These are phyloP conservation scores for Trypanosoma avium DNA, from an alignment of 208 protist genomes.

Conservation along the genomic window DNA sequence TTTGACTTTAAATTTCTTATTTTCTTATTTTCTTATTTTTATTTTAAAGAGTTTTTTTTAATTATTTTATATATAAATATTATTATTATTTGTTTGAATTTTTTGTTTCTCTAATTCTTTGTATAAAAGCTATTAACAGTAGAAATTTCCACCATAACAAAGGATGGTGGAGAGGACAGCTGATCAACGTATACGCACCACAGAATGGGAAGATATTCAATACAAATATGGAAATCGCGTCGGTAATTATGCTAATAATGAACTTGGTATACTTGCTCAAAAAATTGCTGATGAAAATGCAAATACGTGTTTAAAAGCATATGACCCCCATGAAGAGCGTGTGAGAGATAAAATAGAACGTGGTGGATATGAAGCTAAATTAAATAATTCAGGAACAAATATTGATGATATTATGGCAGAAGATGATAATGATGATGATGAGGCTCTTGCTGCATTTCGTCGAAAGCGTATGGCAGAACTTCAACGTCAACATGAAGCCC, in stretches of 20 bases:
- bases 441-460: conserved; percentile 64
- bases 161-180: conserved; percentile 83
- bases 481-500: conserved; percentile 40
- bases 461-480: conserved; percentile 59
- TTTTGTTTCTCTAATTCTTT: not conserved
- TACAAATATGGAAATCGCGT: conserved; percentile 89
- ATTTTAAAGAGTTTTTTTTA: too few relatives aligned
- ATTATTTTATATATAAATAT: too few relatives aligned
- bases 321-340: conserved; percentile 72
- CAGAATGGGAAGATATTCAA: conserved; percentile 92
- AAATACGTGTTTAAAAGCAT: conserved; percentile 63
- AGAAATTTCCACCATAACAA: too few relatives aligned
- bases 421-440: conserved; percentile 69
- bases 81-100: not conserved
- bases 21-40: not conserved
- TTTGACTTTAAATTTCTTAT: not conserved
- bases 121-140: not conserved
- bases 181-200: conserved; percentile 79
- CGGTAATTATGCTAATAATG: conserved; percentile 82
- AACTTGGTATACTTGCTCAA: conserved; percentile 80
- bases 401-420: conserved; percentile 21
- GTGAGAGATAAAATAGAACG: conserved; percentile 68
- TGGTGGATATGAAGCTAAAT: conserved; percentile 43
- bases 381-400: conserved; percentile 1
- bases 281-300: conserved; percentile 71